Percentiles rank a stretch among this genome's conserved stretches.
Evolutionary conservation across 1,284 basidiomycete genomes (phyloP).

Genomic region (Heliocybe sulcata): DNA sequence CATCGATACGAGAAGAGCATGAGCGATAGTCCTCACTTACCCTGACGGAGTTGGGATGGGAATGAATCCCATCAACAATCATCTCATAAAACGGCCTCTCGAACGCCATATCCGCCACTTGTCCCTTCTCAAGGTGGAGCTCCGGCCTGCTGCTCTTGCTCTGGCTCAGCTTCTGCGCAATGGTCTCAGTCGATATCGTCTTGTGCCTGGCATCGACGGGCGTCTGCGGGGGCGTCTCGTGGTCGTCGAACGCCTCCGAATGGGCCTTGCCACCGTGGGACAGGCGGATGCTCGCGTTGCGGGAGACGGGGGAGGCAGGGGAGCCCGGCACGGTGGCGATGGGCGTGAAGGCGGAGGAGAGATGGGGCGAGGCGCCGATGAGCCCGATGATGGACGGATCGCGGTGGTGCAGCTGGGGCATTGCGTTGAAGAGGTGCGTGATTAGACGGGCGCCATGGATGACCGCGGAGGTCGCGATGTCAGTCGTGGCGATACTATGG

Average conservation of each 20-base stretch:
- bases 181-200: not conserved
- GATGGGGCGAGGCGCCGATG: conserved; percentile 67
- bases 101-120: conserved; percentile 31
- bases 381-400: conserved; percentile 86
- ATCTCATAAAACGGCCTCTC: conserved; percentile 80
- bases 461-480: conserved; percentile 62
- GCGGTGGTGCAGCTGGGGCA: conserved; percentile 82
- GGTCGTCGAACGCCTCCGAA: conserved; percentile 62
- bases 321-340: conserved; percentile 15
- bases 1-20: conserved; percentile 1
- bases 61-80: conserved; percentile 89
- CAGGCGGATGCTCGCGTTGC: conserved; percentile 13
- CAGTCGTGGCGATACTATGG: conserved; percentile 53
- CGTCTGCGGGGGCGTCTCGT: conserved; percentile 52
- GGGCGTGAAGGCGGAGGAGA: conserved; percentile 31
- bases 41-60: conserved; percentile 84
- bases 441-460: conserved; percentile 73
- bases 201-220: conserved; percentile 24
- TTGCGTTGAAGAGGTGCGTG: conserved; percentile 90
- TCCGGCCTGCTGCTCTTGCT: conserved; percentile 11
- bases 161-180: not conserved
- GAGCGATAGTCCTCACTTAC: conserved; percentile 29
- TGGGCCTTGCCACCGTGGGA: conserved; percentile 17
- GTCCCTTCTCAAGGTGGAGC: conserved; percentile 25
- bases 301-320: conserved; percentile 14